Evolutionary conservation across 495 filamentous ascomycete genomes (phyloP).

Genomic region (Venustampulla echinocandica): DNA sequence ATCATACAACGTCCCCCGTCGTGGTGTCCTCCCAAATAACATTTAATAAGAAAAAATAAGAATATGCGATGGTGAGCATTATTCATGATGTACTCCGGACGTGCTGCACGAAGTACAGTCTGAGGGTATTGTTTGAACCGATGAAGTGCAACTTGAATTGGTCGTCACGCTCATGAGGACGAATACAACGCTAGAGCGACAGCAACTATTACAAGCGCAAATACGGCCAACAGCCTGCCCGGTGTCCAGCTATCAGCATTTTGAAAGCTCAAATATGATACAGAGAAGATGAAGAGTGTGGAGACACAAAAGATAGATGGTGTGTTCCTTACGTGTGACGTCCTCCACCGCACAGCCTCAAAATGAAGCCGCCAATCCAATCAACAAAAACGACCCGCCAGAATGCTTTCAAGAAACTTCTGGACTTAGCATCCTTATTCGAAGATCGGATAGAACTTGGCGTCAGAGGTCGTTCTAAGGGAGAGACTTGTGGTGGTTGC

Average conservation of each 20-base stretch:
- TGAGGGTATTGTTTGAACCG: no score
- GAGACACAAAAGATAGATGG: slow-evolving; percentile 10
- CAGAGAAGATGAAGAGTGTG: background rate
- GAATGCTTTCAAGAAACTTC: slow-evolving; percentile 21
- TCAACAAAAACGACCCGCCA: slow-evolving; percentile 21
- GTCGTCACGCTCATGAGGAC: slow-evolving; percentile 4
- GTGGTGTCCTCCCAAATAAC: no score
- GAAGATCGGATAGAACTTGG: slow-evolving; percentile 18
- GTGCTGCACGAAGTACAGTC: no score
- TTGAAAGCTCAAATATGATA: slow-evolving; percentile 1
- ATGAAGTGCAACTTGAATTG: no score
- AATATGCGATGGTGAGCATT: no score
- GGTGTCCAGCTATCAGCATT: slow-evolving; percentile 17
- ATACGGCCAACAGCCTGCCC: slow-evolving; percentile 12
- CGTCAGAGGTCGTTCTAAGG: slow-evolving; percentile 16
- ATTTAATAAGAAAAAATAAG: no score
- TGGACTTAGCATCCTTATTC: slow-evolving; percentile 10
- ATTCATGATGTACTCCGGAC: no score
- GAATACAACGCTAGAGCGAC: slow-evolving; percentile 17
- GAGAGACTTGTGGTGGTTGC: background rate
- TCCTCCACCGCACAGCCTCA: slow-evolving; percentile 16
- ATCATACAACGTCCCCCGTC: no score
- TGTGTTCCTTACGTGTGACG: slow-evolving; percentile 17
- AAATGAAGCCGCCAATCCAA: slow-evolving; percentile 23
- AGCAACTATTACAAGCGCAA: slow-evolving; percentile 9